phyloP scores from a whole-genome alignment of 1,139 yeast species.

The Scheffersomyces titani region DNA sequence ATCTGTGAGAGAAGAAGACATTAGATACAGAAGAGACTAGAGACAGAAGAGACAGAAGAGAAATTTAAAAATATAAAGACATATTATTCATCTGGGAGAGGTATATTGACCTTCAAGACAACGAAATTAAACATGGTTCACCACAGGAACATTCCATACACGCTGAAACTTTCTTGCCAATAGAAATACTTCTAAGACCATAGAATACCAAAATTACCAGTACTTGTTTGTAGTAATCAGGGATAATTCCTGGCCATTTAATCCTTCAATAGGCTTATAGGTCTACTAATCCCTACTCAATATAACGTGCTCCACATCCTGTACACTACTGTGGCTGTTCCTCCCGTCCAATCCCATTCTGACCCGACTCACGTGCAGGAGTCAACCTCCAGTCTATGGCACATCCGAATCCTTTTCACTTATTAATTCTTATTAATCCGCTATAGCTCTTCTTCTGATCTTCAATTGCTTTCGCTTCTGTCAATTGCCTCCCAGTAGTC shows the following conservation, averaged over 20 bases:
- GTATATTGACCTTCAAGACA: too few relatives aligned
- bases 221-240: too few relatives aligned
- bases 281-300: background rate
- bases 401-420: background rate
- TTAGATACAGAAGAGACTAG: background rate
- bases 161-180: too few relatives aligned
- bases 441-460: constrained; percentile 3
- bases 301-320: background rate
- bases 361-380: background rate
- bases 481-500: background rate
- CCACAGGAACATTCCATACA: too few relatives aligned
- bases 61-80: too few relatives aligned
- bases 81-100: too few relatives aligned
- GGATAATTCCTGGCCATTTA: too few relatives aligned
- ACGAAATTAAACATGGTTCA: too few relatives aligned
- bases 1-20: background rate
- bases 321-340: background rate
- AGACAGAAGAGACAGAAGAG: too few relatives aligned
- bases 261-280: background rate
- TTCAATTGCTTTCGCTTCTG: constrained; percentile 1
- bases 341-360: background rate
- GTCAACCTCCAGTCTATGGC: background rate
- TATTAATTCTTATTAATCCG: background rate
- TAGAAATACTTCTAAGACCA: too few relatives aligned
- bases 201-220: too few relatives aligned